Evolutionary conservation across 2,329 filamentous ascomycete species (phyloP), one percentile per base, ranked within the genome.

Genomic region (Fusarium transvaalense): DNA sequence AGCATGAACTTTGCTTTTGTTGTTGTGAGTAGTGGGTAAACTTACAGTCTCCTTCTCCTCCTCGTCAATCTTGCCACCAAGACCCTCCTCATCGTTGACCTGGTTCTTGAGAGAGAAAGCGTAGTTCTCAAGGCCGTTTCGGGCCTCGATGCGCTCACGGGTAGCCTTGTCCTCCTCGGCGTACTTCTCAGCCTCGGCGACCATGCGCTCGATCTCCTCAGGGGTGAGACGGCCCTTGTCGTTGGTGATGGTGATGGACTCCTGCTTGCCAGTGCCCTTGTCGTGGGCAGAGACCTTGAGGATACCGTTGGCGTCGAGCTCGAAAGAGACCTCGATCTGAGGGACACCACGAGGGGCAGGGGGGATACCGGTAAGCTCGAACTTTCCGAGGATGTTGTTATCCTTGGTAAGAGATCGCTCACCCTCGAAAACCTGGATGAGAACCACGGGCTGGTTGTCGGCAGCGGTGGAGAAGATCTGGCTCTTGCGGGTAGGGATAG

Each of bases 61-160:
- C 56, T 97, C 95, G 69, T 96, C 93, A 77, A 99, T 96, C 92
- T 98, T 97, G 84, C 94, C 93, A 82, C 95, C 95, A 66, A 98
- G 92, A 81, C 95, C 96, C 70, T 97, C 94, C 75, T 97, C 92
- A 71, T 99, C 96, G 81, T 94, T 95, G 85, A 94, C 91, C 87
- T 98, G 96, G 92, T 97, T 98, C 92, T 98, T 98, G 76, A 99
- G 86, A 86, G 88, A 95, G 89, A 97, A 98, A 75, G 94, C 94
- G 84, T 98, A 99, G 90, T 98, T 98, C 90, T 99, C 96, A 66
- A 99, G 92, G 75, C 91, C 89, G 84, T 99, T 98, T 79, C 95
- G 92, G 75, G 94, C 91, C 86, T 97, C 94, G 75, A 99, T 97
- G 85, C 94, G 94, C 86, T 96, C 93, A 80, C 94, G 93, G 78